A percentile compares a stretch with the other conserved stretches of the same genome.
These are phyloP conservation scores for Fusarium solani-melongenae DNA, from an alignment of 2,329 filamentous ascomycete genomes.

Conservation along the genomic window DNA sequence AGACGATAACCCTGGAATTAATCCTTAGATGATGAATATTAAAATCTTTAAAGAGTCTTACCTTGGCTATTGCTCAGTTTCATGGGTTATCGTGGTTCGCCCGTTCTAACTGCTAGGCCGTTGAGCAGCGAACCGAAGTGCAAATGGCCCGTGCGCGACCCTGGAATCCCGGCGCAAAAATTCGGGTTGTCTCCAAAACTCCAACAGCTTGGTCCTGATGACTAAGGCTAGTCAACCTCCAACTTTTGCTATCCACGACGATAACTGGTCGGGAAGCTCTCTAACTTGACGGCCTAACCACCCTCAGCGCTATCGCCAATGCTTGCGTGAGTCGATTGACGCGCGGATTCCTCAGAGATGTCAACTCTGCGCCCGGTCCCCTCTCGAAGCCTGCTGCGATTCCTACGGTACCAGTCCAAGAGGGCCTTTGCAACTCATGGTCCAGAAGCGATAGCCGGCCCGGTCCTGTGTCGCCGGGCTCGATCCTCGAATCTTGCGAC, in stretches of 20 bases:
- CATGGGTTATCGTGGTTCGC: neutral
- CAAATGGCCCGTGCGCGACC: neutral
- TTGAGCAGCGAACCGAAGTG: neutral
- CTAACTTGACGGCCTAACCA: neutral
- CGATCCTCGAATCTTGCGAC: slow-evolving; percentile 19
- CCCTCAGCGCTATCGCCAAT: slow-evolving; percentile 19
- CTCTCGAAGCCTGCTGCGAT: slow-evolving; percentile 72
- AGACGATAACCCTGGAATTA: neutral
- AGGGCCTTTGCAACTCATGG: slow-evolving; percentile 61
- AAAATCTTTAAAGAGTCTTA: neutral
- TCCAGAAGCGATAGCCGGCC: slow-evolving; percentile 24
- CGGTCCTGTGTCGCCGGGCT: slow-evolving; percentile 32
- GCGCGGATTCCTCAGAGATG: slow-evolving; percentile 51
- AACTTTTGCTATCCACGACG: slow-evolving; percentile 33
- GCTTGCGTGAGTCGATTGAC: slow-evolving; percentile 24
- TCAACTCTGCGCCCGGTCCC: slow-evolving; percentile 60
- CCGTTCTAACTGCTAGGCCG: neutral
- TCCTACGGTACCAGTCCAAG: slow-evolving; percentile 77
- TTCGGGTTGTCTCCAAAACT: neutral
- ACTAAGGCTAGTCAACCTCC: slow-evolving; percentile 32
- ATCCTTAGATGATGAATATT: neutral
- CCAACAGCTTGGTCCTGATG: slow-evolving; percentile 22
- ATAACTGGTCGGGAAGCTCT: slow-evolving; percentile 15
- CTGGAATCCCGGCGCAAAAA: slow-evolving; percentile 16
- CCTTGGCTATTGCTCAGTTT: neutral